Evolutionary conservation across 257 asterid genomes (phyloP).

Genomic region (Lycium barbarum): DNA sequence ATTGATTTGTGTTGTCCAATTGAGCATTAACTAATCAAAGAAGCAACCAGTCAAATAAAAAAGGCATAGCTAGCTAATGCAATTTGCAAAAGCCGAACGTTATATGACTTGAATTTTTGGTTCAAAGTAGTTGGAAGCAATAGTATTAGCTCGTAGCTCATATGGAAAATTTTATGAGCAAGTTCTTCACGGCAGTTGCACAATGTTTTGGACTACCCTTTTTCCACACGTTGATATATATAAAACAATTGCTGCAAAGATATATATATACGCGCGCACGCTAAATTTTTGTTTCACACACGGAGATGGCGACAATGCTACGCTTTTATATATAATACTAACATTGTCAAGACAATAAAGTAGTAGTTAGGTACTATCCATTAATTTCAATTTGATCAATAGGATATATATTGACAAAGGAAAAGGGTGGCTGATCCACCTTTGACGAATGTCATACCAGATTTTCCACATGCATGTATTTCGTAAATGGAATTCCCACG

Average conservation of each 20-base stretch:
- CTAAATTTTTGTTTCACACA: neutral
- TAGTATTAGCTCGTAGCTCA: neutral
- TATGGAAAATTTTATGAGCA: neutral
- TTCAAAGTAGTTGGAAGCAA: neutral
- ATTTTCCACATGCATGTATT: neutral
- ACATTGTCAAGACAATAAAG: neutral
- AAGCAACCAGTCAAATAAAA: neutral
- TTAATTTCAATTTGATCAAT: neutral
- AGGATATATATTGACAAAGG: neutral
- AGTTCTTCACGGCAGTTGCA: neutral
- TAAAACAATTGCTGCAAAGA: neutral
- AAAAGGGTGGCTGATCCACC: slow-evolving; percentile 6
- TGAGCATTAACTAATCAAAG: neutral
- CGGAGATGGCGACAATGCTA: neutral
- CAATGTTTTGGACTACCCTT: neutral
- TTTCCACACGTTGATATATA: neutral
- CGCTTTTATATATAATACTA: neutral
- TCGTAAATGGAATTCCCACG: neutral
- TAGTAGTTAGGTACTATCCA: neutral
- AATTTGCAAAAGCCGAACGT: neutral
- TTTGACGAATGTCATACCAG: neutral
- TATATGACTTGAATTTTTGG: neutral
- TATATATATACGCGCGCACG: neutral
- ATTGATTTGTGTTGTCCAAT: slow-evolving; percentile 5
- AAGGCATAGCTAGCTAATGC: neutral